Percentiles rank a stretch among this genome's conserved stretches.
Evolutionary conservation across 2,329 filamentous ascomycete genomes (phyloP).

Genomic region (Colletotrichum coccodes): DNA sequence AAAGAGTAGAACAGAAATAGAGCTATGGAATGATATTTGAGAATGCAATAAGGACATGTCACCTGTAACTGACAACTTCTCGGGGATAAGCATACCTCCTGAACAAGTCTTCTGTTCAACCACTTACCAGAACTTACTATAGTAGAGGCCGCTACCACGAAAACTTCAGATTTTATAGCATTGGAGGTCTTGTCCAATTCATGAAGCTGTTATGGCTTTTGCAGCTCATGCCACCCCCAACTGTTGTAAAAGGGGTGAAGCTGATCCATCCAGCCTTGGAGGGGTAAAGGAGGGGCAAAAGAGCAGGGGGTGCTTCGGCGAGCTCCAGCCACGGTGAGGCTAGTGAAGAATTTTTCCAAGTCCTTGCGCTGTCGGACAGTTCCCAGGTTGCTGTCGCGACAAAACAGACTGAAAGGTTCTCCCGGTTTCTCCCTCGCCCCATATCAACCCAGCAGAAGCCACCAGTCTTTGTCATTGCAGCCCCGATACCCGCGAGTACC

Average conservation of each 20-base stretch:
- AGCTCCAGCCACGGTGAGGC: conserved; percentile 29
- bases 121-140: too few relatives aligned
- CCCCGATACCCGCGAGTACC: conserved; percentile 20
- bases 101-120: too few relatives aligned
- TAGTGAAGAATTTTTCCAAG: conserved; percentile 24
- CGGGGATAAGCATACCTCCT: too few relatives aligned
- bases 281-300: conserved; percentile 31
- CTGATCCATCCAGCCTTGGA: conserved; percentile 1
- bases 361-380: not conserved
- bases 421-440: conserved; percentile 28
- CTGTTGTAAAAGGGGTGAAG: not conserved
- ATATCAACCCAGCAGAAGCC: not conserved
- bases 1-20: too few relatives aligned
- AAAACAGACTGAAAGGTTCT: conserved; percentile 23
- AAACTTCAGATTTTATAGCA: not conserved
- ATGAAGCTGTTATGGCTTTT: too few relatives aligned
- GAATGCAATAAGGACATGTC: too few relatives aligned
- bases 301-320: conserved; percentile 17
- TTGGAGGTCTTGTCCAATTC: not conserved
- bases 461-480: not conserved
- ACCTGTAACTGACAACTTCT: too few relatives aligned
- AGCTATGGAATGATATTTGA: too few relatives aligned
- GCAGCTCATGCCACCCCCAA: not conserved
- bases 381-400: conserved; percentile 26
- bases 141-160: not conserved